phyloP scores from a whole-genome alignment of 306 rosid species.

The Prunus armeniaca region DNA sequence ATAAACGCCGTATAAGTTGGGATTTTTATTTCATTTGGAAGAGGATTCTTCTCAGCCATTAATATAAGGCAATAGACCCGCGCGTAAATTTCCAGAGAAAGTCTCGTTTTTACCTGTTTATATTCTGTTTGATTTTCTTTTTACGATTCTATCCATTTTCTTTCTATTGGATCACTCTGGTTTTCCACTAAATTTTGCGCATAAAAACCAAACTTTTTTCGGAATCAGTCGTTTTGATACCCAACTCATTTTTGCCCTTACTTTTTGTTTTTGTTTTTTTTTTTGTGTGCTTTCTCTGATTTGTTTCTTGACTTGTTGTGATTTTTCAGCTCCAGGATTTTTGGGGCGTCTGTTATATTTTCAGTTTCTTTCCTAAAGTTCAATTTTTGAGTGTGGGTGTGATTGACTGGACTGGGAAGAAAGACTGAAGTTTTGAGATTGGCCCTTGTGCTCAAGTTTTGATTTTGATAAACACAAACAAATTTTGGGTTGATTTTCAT shows the following conservation, averaged over 20 bases:
- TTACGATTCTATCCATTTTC: constrained; percentile 13
- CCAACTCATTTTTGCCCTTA: not conserved
- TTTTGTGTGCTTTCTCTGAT: not conserved
- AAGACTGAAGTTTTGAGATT: not conserved
- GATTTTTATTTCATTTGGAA: not conserved
- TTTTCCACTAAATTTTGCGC: constrained; percentile 24
- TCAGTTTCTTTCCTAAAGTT: not conserved
- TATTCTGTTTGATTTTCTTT: not conserved
- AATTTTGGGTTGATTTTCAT: not conserved
- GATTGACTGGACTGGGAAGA: no score
- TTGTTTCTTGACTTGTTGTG: not conserved
- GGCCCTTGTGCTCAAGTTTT: not conserved
- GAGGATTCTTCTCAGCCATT: not conserved
- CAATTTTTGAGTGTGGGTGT: no score
- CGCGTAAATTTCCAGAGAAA: not conserved
- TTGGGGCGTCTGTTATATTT: not conserved
- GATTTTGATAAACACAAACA: not conserved
- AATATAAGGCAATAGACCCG: not conserved
- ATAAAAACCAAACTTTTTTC: not conserved
- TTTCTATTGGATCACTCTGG: not conserved
- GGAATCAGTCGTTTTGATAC: not conserved
- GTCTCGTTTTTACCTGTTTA: not conserved
- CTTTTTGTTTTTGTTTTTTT: not conserved
- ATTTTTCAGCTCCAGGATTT: constrained; percentile 14
- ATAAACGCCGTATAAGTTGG: not conserved